Evolutionary conservation across 768 basidiomycete genomes (phyloP).

Genomic region (Auricularia cornea): DNA sequence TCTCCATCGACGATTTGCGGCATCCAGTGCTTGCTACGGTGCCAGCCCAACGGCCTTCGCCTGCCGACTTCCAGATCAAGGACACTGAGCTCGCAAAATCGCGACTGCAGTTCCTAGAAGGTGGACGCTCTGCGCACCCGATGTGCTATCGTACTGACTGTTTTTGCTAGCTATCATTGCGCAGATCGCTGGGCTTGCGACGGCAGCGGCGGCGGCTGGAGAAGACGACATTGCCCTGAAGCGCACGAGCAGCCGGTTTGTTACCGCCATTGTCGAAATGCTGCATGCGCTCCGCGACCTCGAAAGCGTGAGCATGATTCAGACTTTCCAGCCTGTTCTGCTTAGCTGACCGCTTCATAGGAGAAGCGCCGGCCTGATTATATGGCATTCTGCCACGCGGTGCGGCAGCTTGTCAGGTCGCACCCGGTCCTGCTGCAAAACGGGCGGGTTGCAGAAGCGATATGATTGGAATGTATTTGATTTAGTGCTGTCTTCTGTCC

Average conservation of each 20-base stretch:
- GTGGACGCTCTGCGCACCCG: not conserved
- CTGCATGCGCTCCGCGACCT: not conserved
- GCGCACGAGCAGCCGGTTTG: not conserved
- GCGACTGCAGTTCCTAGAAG: conserved; percentile 1
- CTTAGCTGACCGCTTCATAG: not conserved
- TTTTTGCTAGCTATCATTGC: not conserved
- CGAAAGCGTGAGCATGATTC: not conserved
- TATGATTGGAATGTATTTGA: no score
- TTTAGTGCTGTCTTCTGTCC: no score
- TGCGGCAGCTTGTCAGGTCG: not conserved
- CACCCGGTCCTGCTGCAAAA: not conserved
- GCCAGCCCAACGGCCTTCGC: not conserved
- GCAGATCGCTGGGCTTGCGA: not conserved
- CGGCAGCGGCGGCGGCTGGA: not conserved
- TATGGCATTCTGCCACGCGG: not conserved
- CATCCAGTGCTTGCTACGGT: conserved; percentile 30
- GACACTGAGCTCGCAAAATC: not conserved
- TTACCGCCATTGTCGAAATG: not conserved
- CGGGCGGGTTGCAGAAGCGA: not conserved
- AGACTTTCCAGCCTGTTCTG: not conserved
- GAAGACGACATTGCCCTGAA: not conserved
- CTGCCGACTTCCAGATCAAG: not conserved
- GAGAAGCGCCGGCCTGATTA: not conserved
- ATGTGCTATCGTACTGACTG: not conserved
- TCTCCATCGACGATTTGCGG: conserved; percentile 47